Percentiles rank a stretch among this genome's conserved stretches.
These are phyloP conservation scores for Nemania sp. DNA, from an alignment of 2,329 filamentous ascomycete genomes.

Conservation along the genomic window DNA sequence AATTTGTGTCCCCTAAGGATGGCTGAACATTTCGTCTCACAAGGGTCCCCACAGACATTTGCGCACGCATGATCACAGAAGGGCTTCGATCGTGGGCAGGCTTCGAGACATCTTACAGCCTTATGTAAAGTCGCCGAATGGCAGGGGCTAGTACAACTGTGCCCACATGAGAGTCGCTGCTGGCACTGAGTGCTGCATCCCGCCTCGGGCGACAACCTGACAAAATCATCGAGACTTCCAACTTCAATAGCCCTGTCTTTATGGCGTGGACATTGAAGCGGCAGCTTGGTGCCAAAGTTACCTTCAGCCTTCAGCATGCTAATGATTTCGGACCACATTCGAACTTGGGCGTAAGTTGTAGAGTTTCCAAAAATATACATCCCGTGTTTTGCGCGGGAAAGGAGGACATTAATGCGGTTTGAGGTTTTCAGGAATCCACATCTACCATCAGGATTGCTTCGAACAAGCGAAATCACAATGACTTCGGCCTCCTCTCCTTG, in stretches of 20 bases:
- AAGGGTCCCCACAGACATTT: constrained; percentile 45
- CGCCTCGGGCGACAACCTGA: constrained; percentile 67
- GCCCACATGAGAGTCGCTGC: constrained; percentile 60
- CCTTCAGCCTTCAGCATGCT: constrained; percentile 59
- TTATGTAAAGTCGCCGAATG: constrained; percentile 61
- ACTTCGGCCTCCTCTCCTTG: constrained; percentile 82
- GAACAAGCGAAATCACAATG: constrained; percentile 76
- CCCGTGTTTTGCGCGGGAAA: constrained; percentile 74
- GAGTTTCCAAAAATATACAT: constrained; percentile 79
- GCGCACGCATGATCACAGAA: constrained; percentile 61
- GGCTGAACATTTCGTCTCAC: constrained; percentile 57
- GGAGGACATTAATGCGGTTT: constrained; percentile 77
- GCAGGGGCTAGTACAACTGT: constrained; percentile 59
- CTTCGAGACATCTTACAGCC: constrained; percentile 58
- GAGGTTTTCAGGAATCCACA: constrained; percentile 74
- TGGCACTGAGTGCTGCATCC: constrained; percentile 67
- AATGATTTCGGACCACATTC: constrained; percentile 73
- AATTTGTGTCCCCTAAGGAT: constrained; percentile 1
- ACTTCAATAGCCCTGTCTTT: constrained; percentile 61
- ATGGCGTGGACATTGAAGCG: constrained; percentile 65
- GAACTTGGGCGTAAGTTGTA: constrained; percentile 65
- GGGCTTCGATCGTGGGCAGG: constrained; percentile 56
- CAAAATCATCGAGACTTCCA: constrained; percentile 67
- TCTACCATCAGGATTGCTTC: constrained; percentile 70
- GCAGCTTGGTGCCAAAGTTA: constrained; percentile 63